Evolutionary conservation across 2,329 filamentous ascomycete species (phyloP), one percentile per base, ranked within the genome.

Genomic region (Camillea tinctor): DNA sequence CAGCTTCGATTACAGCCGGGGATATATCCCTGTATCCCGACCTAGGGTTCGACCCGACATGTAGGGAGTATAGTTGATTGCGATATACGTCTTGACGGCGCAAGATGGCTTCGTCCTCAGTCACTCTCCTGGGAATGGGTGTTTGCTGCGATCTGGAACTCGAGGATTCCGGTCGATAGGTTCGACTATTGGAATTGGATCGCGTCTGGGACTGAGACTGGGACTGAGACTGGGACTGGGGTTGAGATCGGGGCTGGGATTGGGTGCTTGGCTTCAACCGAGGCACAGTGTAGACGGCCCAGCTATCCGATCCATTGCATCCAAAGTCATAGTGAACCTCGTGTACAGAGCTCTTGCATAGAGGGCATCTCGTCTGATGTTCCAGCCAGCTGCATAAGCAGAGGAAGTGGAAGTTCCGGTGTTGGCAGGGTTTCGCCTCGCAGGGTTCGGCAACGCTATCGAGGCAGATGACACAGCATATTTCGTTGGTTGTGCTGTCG

Each of bases 401-500:
- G 13, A 92, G 74, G 71, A 93, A 96, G 79, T 97, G 93, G 73
- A 96, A 97, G 66, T 88, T 86, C 59, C 80, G 77, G 78, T 98
- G 93, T 50, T 85, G 83, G 79, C 93, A 98, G 7, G 93, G 93
- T 20, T 83, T 78, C 7, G 91, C 85, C 55, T 88, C 80, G 64
- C 90, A 92, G 56, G 85, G 77, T 68, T 95, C 91, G 9, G 86
- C 85, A 69, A 97, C 81, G 56, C 78, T 71, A 59, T 94, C 90
- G 62, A 97, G 86, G 74, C 93, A 98, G 74, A 98, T 95, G 64
- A 96, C 92, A 74, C 93, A 97, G 70, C 83, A 86, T 64, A 83
- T 77, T 55, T 73, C 70, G 60, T 73, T 70, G 48, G 59, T 61
- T 48, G 73, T 65, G 54, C 69, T 67, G 22, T 71, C 62, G n/a